Percentiles rank a stretch among this genome's conserved stretches.
Evolutionary conservation across 257 asterid genomes (phyloP).

Genomic region (Jaltomata sinuosa): DNA sequence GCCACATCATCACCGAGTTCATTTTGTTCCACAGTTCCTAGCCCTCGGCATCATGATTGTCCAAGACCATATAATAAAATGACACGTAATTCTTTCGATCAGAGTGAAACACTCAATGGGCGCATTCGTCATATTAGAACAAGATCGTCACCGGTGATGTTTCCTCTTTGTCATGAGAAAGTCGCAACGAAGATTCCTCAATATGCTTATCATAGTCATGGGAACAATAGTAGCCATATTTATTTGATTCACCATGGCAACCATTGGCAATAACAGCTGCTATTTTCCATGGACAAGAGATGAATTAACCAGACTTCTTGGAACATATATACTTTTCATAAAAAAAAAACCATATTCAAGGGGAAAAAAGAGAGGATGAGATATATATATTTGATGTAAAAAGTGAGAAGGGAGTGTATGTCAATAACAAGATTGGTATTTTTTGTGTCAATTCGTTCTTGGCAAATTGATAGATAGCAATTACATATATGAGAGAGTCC

Average conservation of each 20-base stretch:
- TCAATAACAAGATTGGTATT: not conserved
- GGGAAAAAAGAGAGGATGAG: not conserved
- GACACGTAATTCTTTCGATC: not conserved
- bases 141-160: conserved; percentile 24
- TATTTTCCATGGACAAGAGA: not conserved
- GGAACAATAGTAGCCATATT: conserved; percentile 26
- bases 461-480: not conserved
- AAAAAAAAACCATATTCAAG: not conserved
- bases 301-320: not conserved
- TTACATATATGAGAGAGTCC: not conserved
- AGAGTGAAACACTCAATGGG: not conserved
- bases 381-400: not conserved
- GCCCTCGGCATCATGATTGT: not conserved
- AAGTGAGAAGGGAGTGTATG: not conserved
- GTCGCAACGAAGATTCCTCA: conserved; percentile 28
- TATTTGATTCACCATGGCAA: conserved; percentile 43
- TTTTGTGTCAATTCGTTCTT: not conserved
- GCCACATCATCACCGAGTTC: conserved; percentile 42
- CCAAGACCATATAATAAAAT: not conserved
- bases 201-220: conserved; percentile 22
- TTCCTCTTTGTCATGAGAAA: conserved; percentile 25
- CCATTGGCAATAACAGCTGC: conserved; percentile 40
- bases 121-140: conserved; percentile 19
- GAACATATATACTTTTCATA: not conserved
- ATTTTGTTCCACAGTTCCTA: not conserved